Conservation (phyloP, 257 asterid genomes). For the Pogostemon cablin region DNA sequence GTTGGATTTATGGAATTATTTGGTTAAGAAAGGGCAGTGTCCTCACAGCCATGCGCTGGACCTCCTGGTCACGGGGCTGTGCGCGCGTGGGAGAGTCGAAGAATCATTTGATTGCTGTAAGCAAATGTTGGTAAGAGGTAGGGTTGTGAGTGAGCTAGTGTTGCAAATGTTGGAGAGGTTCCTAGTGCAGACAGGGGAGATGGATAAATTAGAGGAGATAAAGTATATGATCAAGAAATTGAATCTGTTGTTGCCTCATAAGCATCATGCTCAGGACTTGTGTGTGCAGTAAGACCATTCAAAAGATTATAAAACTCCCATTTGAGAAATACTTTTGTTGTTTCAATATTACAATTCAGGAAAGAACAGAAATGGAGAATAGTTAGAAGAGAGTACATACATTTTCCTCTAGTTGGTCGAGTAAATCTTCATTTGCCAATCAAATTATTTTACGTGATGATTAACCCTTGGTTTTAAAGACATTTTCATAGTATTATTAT, state of each 20-base stretch:
- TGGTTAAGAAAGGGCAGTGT: constrained; percentile 77
- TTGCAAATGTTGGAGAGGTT: constrained; percentile 59
- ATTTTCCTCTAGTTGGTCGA: too few relatives aligned
- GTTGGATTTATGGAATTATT: constrained; percentile 70
- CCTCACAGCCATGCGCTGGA: constrained; percentile 85
- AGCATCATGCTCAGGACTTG: constrained; percentile 7
- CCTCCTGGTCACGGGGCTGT: constrained; percentile 76
- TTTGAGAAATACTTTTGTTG: not conserved
- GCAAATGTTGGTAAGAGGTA: constrained; percentile 77
- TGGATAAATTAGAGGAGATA: constrained; percentile 47
- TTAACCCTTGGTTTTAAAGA: too few relatives aligned
- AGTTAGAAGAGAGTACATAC: too few relatives aligned
- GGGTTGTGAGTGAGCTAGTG: constrained; percentile 57
- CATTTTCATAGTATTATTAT: too few relatives aligned
- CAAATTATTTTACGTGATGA: too few relatives aligned
- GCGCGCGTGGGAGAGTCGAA: constrained; percentile 74
- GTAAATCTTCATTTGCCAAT: too few relatives aligned
- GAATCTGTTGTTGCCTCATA: constrained; percentile 53
- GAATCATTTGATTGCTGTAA: constrained; percentile 68
- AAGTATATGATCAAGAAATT: constrained; percentile 51
- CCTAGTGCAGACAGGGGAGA: constrained; percentile 53
- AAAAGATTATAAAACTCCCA: not conserved
- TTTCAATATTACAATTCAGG: not conserved
- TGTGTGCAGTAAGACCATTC: not conserved
- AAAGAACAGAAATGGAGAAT: not conserved